Evolutionary conservation across 2,329 filamentous ascomycete species (phyloP).

Genomic region (Zymoseptoria crescenta): DNA sequence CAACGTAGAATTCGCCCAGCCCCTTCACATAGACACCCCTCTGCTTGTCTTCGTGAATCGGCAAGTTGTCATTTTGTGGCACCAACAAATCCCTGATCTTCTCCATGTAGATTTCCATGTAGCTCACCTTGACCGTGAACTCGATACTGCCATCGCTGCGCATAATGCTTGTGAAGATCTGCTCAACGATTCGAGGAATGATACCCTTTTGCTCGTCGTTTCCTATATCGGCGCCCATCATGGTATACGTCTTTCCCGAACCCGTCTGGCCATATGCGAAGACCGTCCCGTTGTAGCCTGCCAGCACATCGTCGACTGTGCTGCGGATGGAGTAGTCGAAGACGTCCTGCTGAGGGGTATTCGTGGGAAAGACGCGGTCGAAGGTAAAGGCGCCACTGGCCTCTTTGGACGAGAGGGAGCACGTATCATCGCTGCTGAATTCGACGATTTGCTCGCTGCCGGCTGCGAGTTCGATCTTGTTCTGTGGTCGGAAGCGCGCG

Average conservation of each 20-base stretch:
- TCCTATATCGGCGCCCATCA: conserved; percentile 96
- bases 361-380: conserved; percentile 94
- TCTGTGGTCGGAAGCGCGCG: conserved; percentile 94
- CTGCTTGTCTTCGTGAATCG: conserved; percentile 96
- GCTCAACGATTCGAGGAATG: conserved; percentile 92
- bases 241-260: conserved; percentile 97
- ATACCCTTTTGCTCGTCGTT: conserved; percentile 83
- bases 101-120: conserved; percentile 99
- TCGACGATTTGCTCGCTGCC: conserved; percentile 86
- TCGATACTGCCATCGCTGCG: conserved; percentile 88
- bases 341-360: conserved; percentile 80
- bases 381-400: conserved; percentile 81
- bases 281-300: conserved; percentile 98
- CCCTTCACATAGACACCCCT: conserved; percentile 95
- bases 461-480: conserved; percentile 82
- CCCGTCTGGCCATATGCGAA: conserved; percentile 98
- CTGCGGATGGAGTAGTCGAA: conserved; percentile 96
- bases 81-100: conserved; percentile 86
- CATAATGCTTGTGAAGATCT: conserved; percentile 94
- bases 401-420: conserved; percentile 78
- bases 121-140: conserved; percentile 96
- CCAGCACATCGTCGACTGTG: conserved; percentile 95
- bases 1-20: conserved; percentile 88
- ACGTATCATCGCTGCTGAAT: conserved; percentile 85
- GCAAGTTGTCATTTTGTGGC: conserved; percentile 90